Base-by-base conservation (phyloP, 257 asterid genomes). In the Echites panduratus region DNA sequence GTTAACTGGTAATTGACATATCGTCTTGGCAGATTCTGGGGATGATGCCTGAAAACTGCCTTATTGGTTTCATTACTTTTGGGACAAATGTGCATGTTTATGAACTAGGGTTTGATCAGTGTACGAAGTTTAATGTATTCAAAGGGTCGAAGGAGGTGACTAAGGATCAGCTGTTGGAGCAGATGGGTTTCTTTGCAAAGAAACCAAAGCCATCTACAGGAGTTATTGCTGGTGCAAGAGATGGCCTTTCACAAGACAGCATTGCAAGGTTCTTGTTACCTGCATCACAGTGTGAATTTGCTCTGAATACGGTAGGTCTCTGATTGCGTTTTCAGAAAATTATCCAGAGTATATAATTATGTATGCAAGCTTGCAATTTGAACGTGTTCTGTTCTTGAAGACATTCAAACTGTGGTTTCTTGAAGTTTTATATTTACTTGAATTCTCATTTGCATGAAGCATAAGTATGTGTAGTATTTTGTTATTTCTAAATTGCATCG, bases 261-360 rank as follows among this genome's bases (percentile, higher is more conserved):
- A 85, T 95, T 83, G 73, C 93, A n/a, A 88, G 98, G 85, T 90
- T 95, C 78, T 79, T 95, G 87, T 77, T 91, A 82, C 98, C 98
- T 78, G 97, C 97, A n/a, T 90, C 98, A 20, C 97, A 90, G 74
- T 94, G 99, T 80, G 97, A 91, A 88, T 94, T 94, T 86, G 88
- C 87, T 64, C 95, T 95, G 43, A 89, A 90, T 76, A 81, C 96
- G 89, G 96, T 94, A 91, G 69, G 87, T 71, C 71, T 75, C 77
- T 71, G 48, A 65, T 70, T 75, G 48, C 71, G 77, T 72, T 65
- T 45, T 80, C 62, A 71, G 69, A 26, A 66, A 53, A 20, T 54
- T 24, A 3, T 50, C 9, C 6, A 8, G 11, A 5, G 48, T 40
- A 14, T 56, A 24, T 5, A 35, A 4, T 0, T 9, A 53, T 16